Percentiles rank a stretch among this genome's conserved stretches.
Evolutionary conservation across 192 early-diverging fungal species (phyloP).

Genomic region (Anaeromyces robustus): DNA sequence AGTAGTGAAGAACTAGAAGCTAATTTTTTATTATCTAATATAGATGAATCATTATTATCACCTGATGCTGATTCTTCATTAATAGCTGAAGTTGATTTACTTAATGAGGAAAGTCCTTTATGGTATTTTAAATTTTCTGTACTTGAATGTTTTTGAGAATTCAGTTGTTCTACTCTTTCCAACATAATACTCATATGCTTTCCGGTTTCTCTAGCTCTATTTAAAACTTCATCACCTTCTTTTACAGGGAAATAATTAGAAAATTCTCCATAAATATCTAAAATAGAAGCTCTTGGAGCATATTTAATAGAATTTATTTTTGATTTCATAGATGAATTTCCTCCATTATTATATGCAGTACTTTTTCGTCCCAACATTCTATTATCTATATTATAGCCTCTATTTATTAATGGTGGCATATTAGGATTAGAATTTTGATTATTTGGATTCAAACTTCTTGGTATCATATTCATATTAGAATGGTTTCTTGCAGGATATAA

Average conservation of each 20-base stretch:
- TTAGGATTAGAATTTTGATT: no score
- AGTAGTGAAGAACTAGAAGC: not conserved
- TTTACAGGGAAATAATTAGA: not conserved
- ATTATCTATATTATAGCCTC: no score
- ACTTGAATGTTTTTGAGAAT: not conserved
- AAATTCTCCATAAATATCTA: not conserved
- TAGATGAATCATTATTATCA: no score
- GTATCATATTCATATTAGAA: no score
- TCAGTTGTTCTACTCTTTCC: not conserved
- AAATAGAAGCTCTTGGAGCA: not conserved
- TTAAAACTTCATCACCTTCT: not conserved
- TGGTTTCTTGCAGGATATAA: no score
- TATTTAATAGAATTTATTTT: not conserved
- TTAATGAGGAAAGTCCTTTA: no score
- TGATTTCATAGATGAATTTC: not conserved
- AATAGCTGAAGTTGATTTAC: no score
- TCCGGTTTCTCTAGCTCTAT: not conserved
- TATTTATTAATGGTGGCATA: no score
- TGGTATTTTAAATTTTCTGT: not conserved
- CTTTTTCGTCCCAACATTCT: not conserved
- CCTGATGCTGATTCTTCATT: no score
- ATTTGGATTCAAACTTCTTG: no score
- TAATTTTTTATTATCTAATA: no score
- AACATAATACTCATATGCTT: not conserved
- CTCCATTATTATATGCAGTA: not conserved